phyloP scores from a whole-genome alignment of 2,329 filamentous ascomycete species.

The Ophiocordyceps robertsii region DNA sequence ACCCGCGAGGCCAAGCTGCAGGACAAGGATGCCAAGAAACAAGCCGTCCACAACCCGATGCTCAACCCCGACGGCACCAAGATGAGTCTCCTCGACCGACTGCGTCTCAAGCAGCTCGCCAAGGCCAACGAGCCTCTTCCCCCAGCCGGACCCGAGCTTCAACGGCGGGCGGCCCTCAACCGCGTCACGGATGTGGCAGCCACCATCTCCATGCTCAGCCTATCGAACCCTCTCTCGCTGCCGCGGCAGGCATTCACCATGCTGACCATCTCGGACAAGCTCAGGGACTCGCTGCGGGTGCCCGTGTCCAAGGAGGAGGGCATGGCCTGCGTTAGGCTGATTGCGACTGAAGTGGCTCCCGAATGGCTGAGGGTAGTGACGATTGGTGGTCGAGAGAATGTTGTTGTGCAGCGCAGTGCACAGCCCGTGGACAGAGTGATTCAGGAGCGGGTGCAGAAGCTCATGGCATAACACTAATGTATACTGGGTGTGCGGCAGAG shows the following conservation, averaged over 20 bases:
- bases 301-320: conserved; percentile 41
- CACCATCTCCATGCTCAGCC: conserved; percentile 52
- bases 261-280: conserved; percentile 45
- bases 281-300: conserved; percentile 52
- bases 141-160: conserved; percentile 41
- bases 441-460: conserved; percentile 21
- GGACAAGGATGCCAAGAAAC: conserved; percentile 24
- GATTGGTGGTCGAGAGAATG: conserved; percentile 40
- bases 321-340: conserved; percentile 32
- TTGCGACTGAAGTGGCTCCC: conserved; percentile 41
- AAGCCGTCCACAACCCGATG: conserved; percentile 8
- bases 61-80: conserved; percentile 32
- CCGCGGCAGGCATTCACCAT: conserved; percentile 53
- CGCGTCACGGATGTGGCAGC: conserved; percentile 55
- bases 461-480: conserved; percentile 11
- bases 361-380: conserved; percentile 40
- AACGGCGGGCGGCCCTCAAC: conserved; percentile 51
- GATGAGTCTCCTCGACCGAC: conserved; percentile 61
- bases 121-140: conserved; percentile 42
- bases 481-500: not conserved
- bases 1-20: conserved; percentile 41
- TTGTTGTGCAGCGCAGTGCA: conserved; percentile 36
- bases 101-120: conserved; percentile 56
- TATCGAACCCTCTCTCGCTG: conserved; percentile 32
- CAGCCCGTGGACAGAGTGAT: conserved; percentile 25